These are phyloP conservation scores for Lactarius psammicola DNA, from an alignment of 768 basidiomycete genomes.

Conservation along the genomic window DNA sequence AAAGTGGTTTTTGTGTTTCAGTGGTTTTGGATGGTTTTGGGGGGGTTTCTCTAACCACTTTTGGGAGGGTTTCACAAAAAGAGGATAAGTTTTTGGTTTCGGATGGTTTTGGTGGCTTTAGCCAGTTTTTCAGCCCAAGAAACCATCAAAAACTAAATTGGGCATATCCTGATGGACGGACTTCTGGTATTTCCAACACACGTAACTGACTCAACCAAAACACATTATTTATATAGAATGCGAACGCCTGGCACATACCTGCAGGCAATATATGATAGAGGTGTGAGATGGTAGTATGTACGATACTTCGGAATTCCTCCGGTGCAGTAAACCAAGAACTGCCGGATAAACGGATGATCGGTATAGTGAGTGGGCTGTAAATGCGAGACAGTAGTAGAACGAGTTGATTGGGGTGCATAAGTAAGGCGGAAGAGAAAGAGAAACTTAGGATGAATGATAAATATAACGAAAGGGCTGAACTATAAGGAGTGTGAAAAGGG, in stretches of 20 bases:
- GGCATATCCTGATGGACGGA: too few species aligned
- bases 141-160: too few species aligned
- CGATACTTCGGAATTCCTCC: background rate
- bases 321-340: conserved; percentile 14
- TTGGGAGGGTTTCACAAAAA: too few species aligned
- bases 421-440: background rate
- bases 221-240: conserved; percentile 10
- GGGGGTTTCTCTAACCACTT: too few species aligned
- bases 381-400: conserved; percentile 6
- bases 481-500: background rate
- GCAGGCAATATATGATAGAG: conserved; percentile 14
- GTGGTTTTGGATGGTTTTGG: too few species aligned
- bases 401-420: conserved; percentile 9
- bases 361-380: conserved; percentile 15
- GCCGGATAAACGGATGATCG: conserved; percentile 7
- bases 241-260: background rate
- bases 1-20: too few species aligned
- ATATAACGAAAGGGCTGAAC: conserved; percentile 10
- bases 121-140: too few species aligned
- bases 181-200: too few species aligned
- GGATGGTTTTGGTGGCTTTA: too few species aligned
- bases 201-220: background rate
- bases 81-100: too few species aligned
- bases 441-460: conserved; percentile 27
- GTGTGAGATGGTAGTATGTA: conserved; percentile 24